Evolutionary conservation across 208 protist genomes (phyloP), one percentile per base, ranked within the genome.

Genomic region (Acanthamoeba castellanii): DNA sequence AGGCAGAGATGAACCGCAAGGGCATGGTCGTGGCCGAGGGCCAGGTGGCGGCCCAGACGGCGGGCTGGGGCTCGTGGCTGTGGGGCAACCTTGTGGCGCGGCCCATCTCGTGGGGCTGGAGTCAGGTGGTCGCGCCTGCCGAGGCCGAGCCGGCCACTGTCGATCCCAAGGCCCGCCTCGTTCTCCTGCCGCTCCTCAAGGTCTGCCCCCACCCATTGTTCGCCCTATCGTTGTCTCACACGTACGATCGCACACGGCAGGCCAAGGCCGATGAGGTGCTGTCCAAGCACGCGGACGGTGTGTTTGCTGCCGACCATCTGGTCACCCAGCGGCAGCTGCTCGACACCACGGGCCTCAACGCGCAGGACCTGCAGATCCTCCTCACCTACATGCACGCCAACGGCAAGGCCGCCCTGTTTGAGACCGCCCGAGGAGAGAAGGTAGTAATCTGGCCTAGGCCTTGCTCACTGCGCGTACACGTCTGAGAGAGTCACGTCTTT

Each of bases 1-100:
- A 91, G 84, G 84, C 84, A 27, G 84, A 91, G 84, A 72, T 91
- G 84, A 91, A 37, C 25, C 34, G 76, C 45, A 85, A 85, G 42
- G 76, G 76, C 34, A 85, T 22, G 27, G 84, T 68, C 55, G 55
- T 68, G 84, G 32, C 13, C 32, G 55, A 90, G 32, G 55, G 32
- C 16, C 47, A 61, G 34, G 55, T 90, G 47, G 27, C 55, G 4
- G 47, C 57, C 2, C 34, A 50, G 8, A n/a, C 57, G 42, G 1
- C 14, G 13, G 84, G 84, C 16, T 90, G 84, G 84, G 52, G 84
- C 55, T 90, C 84, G 47, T 90, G 84, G 84, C 47, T 90, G 20
- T 68, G 84, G 88, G 66, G 66, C 66, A 81, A n/a, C 64, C 88
- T 93, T 25, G 88, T 93, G 11, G 14, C 59, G 9, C 11, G 55